Evolutionary conservation across 768 basidiomycete species (phyloP).

Genomic region (Leccinum barrowsii): DNA sequence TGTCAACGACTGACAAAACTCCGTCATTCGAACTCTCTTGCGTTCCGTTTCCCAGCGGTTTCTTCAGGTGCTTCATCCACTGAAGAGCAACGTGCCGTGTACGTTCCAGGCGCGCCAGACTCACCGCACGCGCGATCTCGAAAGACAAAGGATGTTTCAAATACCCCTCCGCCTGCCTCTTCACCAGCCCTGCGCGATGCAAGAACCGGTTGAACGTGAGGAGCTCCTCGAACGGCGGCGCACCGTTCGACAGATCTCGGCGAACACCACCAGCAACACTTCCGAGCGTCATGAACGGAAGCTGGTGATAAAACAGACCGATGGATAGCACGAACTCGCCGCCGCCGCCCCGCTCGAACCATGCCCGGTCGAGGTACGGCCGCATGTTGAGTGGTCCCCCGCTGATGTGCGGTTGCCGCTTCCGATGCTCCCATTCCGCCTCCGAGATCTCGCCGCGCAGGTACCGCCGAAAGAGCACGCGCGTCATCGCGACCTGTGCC

Average conservation of each 20-base stretch:
- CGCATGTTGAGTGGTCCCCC: constrained; percentile 21
- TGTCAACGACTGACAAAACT: constrained; percentile 3
- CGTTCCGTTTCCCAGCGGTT: no score
- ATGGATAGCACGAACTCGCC: constrained; percentile 43
- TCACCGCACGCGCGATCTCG: constrained; percentile 32
- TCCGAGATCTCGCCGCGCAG: constrained; percentile 44
- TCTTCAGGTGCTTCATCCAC: constrained; percentile 18
- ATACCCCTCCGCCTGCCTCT: constrained; percentile 33
- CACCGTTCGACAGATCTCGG: not conserved
- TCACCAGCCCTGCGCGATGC: constrained; percentile 37
- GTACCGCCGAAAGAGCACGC: constrained; percentile 46
- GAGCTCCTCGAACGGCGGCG: constrained; percentile 40
- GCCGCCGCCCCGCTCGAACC: constrained; percentile 44
- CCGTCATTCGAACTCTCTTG: not conserved
- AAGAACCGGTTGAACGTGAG: constrained; percentile 48
- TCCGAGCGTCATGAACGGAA: constrained; percentile 47
- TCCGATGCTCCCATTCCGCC: constrained; percentile 52
- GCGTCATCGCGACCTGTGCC: constrained; percentile 50
- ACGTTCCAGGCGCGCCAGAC: constrained; percentile 7
- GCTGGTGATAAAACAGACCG: constrained; percentile 39
- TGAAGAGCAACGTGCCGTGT: constrained; percentile 16
- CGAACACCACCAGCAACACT: not conserved
- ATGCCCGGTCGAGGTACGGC: constrained; percentile 44
- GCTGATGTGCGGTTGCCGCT: not conserved
- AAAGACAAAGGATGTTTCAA: constrained; percentile 45